phyloP scores from a whole-genome alignment of 108 stramenopile species.

The Nitzschia inconspicua region DNA sequence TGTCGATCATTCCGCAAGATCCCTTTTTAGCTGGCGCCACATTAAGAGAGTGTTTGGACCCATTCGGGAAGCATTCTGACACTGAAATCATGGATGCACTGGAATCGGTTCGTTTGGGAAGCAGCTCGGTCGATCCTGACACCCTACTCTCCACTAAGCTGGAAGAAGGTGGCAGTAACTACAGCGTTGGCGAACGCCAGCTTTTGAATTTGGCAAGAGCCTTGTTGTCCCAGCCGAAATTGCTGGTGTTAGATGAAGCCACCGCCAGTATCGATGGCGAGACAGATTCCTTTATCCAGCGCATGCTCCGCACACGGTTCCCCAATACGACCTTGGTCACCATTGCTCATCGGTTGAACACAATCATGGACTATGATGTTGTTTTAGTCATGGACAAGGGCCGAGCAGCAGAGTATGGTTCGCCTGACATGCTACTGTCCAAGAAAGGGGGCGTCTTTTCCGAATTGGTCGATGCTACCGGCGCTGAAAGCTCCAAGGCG shows the following conservation, averaged over 20 bases:
- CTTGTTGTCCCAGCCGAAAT: conserved; percentile 64
- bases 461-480: conserved; percentile 75
- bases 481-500: conserved; percentile 60
- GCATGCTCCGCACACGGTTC: conserved; percentile 84
- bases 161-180: conserved; percentile 89
- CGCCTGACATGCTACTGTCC: conserved; percentile 76
- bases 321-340: conserved; percentile 84
- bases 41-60: conserved; percentile 91
- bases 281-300: conserved; percentile 86
- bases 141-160: conserved; percentile 36
- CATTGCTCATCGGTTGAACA: conserved; percentile 90
- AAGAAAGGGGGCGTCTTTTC: conserved; percentile 50
- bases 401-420: conserved; percentile 75
- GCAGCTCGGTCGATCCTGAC: not conserved
- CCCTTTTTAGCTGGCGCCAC: conserved; percentile 92
- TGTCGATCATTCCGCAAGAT: conserved; percentile 94
- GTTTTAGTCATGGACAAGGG: conserved; percentile 89
- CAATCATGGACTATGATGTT: conserved; percentile 94
- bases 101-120: conserved; percentile 42
- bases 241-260: conserved; percentile 83
- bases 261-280: conserved; percentile 65
- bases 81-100: conserved; percentile 79
- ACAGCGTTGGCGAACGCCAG: conserved; percentile 88
- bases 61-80: conserved; percentile 67
- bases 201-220: conserved; percentile 89